Conservation (phyloP, 1,284 basidiomycete species). For the Ganoderma sinense region DNA sequence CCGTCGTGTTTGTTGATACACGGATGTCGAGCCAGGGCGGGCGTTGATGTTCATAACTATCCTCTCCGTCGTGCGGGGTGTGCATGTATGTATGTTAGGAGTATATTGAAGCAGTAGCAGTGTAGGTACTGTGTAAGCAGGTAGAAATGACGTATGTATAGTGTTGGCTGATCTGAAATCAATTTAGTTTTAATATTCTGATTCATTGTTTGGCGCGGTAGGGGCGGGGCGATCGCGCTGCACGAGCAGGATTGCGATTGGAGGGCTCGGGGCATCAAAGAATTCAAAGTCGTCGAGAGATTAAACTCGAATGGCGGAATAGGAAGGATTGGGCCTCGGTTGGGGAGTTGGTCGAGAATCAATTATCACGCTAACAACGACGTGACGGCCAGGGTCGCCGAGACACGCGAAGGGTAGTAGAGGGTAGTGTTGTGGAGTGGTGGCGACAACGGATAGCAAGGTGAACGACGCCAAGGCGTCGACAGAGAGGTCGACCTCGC, state of each 20-base stretch:
- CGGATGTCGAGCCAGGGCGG: not conserved
- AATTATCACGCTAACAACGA: not conserved
- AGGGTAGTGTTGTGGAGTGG: not conserved
- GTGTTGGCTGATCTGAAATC: not conserved
- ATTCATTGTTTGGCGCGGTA: not conserved
- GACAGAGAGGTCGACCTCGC: not conserved
- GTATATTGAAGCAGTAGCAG: constrained; percentile 17
- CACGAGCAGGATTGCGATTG: not conserved
- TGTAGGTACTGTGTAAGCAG: constrained; percentile 9
- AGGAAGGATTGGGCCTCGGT: constrained; percentile 21
- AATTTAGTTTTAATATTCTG: constrained; percentile 1
- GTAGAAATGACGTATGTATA: constrained; percentile 26
- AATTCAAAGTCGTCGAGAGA: constrained; percentile 12
- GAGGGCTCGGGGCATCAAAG: constrained; percentile 11
- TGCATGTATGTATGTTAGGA: constrained; percentile 21
- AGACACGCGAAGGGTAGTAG: not conserved
- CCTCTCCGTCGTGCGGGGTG: not conserved
- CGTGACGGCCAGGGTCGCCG: not conserved
- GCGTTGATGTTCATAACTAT: not conserved
- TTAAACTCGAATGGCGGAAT: constrained; percentile 17
- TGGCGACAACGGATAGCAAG: not conserved
- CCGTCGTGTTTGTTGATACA: constrained; percentile 1
- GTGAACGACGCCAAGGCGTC: not conserved
- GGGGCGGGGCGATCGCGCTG: not conserved
- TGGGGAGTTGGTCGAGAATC: constrained; percentile 17